These are phyloP conservation scores for Verticillium longisporum DNA, from an alignment of 2,329 filamentous ascomycete genomes.

Conservation along the genomic window DNA sequence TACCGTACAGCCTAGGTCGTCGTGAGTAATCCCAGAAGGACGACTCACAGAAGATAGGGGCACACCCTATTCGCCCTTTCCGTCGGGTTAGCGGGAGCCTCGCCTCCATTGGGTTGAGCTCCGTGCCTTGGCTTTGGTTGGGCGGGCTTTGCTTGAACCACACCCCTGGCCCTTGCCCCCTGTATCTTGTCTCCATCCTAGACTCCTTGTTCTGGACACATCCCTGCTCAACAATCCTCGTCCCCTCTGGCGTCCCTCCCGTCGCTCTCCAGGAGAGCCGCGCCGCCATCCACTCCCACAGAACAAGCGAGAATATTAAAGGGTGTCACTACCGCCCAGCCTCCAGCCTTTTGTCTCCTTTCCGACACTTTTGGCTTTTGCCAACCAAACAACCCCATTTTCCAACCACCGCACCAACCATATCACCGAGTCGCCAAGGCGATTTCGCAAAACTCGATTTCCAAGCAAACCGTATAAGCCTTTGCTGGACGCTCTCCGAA, in stretches of 20 bases:
- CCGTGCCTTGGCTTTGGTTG: not conserved
- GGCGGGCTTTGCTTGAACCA: not conserved
- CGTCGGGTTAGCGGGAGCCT: not conserved
- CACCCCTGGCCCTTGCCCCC: not conserved
- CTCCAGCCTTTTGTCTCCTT: not conserved
- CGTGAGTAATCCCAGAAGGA: not conserved
- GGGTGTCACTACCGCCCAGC: not conserved
- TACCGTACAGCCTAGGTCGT: not conserved
- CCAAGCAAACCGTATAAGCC: not conserved
- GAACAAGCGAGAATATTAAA: not conserved
- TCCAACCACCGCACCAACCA: conserved; percentile 17
- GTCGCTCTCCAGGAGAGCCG: not conserved
- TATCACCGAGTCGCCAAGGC: not conserved
- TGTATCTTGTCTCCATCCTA: not conserved
- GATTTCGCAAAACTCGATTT: not conserved
- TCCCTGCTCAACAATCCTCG: not conserved
- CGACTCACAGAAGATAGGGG: not conserved
- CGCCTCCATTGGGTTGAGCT: not conserved
- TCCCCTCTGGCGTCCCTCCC: not conserved
- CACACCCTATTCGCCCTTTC: not conserved
- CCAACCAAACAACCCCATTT: conserved; percentile 22
- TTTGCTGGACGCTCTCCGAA: conserved; percentile 18
- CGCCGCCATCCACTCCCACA: not conserved
- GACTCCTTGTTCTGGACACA: not conserved
- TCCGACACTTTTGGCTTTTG: conserved; percentile 15